Percentiles rank a stretch among this genome's conserved stretches.
Conservation (phyloP, 768 basidiomycete genomes). For the Wakefieldia striispora region DNA sequence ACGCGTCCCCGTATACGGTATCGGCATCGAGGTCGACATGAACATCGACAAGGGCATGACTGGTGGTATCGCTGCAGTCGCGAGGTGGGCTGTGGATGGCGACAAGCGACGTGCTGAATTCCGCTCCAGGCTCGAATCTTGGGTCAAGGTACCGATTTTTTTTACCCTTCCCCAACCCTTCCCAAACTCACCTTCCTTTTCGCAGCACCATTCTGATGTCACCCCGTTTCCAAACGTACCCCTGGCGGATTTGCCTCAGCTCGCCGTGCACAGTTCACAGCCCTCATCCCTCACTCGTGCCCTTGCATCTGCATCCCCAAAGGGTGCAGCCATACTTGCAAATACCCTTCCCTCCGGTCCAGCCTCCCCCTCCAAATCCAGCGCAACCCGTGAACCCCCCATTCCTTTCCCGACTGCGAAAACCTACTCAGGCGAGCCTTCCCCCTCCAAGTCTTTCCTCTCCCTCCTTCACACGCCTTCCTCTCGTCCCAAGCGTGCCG, state of each 20-base stretch:
- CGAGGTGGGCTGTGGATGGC: constrained; percentile 76
- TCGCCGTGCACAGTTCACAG: constrained; percentile 46
- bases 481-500: constrained; percentile 36
- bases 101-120: constrained; percentile 62
- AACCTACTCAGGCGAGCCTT: constrained; percentile 30
- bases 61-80: constrained; percentile 86
- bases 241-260: constrained; percentile 60
- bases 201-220: constrained; percentile 50
- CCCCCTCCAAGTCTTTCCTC: constrained; percentile 47
- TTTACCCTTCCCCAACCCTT: background rate
- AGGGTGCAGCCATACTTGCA: constrained; percentile 38
- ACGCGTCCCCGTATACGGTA: constrained; percentile 76
- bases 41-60: constrained; percentile 78
- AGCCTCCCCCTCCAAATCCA: constrained; percentile 39
- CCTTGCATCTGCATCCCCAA: constrained; percentile 74
- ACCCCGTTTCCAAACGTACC: constrained; percentile 56
- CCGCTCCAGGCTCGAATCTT: constrained; percentile 56
- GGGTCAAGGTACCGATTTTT: constrained; percentile 51
- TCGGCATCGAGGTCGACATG: constrained; percentile 86
- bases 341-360: constrained; percentile 31
- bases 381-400: constrained; percentile 11
- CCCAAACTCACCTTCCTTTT: constrained; percentile 11
- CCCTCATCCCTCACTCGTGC: constrained; percentile 67
- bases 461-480: constrained; percentile 69
- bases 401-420: constrained; percentile 50